Conservation (phyloP, 108 stramenopile genomes). For the Fistulifera solaris region DNA sequence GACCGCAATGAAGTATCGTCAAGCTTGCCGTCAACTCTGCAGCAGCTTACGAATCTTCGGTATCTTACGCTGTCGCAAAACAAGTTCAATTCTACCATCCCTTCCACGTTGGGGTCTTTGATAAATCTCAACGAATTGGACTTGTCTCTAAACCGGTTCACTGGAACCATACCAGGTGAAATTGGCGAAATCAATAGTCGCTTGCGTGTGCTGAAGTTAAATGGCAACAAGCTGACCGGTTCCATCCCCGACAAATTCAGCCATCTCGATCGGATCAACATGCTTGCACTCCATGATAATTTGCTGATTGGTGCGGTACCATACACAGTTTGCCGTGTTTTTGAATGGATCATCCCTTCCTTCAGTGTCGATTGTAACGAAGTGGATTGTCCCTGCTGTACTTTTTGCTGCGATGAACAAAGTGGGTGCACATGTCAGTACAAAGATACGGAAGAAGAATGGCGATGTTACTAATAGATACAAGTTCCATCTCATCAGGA, state of each 20-base stretch:
- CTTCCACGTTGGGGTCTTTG: slow-evolving; percentile 18
- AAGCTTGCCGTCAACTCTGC: neutral
- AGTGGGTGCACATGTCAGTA: too few relatives aligned
- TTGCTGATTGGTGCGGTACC: slow-evolving; percentile 47
- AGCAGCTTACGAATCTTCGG: neutral
- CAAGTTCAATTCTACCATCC: slow-evolving; percentile 20
- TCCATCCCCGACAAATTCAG: slow-evolving; percentile 42
- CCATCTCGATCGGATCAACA: slow-evolving; percentile 30
- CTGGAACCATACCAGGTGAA: neutral
- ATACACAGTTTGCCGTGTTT: slow-evolving; percentile 27
- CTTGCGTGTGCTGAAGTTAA: neutral
- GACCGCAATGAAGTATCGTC: neutral
- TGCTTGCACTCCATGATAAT: slow-evolving; percentile 43
- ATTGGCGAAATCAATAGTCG: neutral
- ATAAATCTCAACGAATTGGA: neutral
- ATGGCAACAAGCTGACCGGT: slow-evolving; percentile 10
- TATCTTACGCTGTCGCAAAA: slow-evolving; percentile 2
- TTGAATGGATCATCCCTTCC: neutral
- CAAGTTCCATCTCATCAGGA: too few relatives aligned
- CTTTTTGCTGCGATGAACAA: neutral
- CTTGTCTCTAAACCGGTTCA: neutral
- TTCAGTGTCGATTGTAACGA: neutral
- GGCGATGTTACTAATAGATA: too few relatives aligned
- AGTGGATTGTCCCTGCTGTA: slow-evolving; percentile 5
- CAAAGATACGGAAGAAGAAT: too few relatives aligned